Conservation (phyloP, 345 rosid species). For the Eucalyptus grandis region DNA sequence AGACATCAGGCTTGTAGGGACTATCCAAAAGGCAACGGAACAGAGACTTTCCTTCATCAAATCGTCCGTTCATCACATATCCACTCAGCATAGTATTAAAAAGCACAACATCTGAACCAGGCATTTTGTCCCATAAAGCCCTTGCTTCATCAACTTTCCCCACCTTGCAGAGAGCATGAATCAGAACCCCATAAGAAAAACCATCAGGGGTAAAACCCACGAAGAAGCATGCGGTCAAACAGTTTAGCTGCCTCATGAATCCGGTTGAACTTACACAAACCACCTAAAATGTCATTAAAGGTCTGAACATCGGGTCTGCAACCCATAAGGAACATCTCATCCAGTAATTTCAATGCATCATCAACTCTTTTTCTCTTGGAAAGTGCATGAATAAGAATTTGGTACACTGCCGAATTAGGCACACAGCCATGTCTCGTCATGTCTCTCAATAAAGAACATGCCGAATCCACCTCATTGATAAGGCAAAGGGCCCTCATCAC, state of each 20-base stretch:
- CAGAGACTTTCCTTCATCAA: conserved; percentile 57
- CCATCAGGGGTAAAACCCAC: conserved; percentile 65
- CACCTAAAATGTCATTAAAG: conserved; percentile 61
- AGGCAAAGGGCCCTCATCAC: conserved; percentile 72
- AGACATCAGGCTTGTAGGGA: conserved; percentile 38
- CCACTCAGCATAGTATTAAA: conserved; percentile 71
- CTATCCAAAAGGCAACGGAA: conserved; percentile 15
- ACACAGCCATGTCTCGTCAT: conserved; percentile 84
- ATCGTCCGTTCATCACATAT: conserved; percentile 36
- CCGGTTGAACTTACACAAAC: conserved; percentile 53
- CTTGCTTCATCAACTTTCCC: conserved; percentile 69
- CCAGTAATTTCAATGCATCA: conserved; percentile 59
- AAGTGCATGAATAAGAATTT: conserved; percentile 69
- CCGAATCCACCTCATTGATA: conserved; percentile 63
- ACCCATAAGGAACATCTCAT: conserved; percentile 85
- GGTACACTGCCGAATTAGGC: conserved; percentile 66
- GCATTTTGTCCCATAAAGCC: conserved; percentile 36
- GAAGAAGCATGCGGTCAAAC: conserved; percentile 68
- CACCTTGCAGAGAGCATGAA: conserved; percentile 52
- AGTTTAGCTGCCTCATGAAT: conserved; percentile 59
- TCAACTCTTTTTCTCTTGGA: conserved; percentile 48
- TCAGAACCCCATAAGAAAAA: conserved; percentile 49
- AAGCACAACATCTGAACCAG: conserved; percentile 30
- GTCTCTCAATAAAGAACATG: conserved; percentile 58
- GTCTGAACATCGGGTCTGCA: conserved; percentile 73